These are phyloP conservation scores for Marasmius sp. DNA, from an alignment of 1,284 basidiomycete species.

Conservation along the genomic window DNA sequence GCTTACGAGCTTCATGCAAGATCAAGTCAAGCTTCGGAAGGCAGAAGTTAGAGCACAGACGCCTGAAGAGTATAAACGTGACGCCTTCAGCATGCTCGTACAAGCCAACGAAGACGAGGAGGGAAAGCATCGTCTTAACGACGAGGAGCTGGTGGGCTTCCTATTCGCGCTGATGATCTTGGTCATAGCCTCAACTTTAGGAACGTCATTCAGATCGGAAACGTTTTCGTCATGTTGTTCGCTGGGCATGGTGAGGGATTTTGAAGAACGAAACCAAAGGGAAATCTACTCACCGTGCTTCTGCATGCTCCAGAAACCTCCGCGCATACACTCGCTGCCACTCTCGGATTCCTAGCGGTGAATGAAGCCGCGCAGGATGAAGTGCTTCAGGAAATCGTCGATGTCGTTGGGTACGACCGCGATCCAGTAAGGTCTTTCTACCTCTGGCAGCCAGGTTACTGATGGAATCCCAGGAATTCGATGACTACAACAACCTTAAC, in stretches of 20 bases:
- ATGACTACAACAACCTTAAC: slow-evolving; percentile 14
- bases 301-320: slow-evolving; percentile 16
- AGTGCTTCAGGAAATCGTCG: slow-evolving; percentile 14
- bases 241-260: slow-evolving; percentile 19
- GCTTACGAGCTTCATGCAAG: slow-evolving; percentile 12
- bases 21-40: slow-evolving; percentile 8
- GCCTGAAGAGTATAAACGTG: slow-evolving; percentile 1
- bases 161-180: neutral
- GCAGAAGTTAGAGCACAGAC: slow-evolving; percentile 1
- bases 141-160: slow-evolving; percentile 15
- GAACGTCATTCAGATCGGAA: slow-evolving; percentile 13
- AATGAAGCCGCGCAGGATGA: slow-evolving; percentile 21
- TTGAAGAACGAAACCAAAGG: too few relatives aligned
- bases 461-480: slow-evolving; percentile 11
- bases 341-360: slow-evolving; percentile 19
- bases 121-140: slow-evolving; percentile 12
- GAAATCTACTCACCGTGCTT: neutral
- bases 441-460: neutral
- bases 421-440: slow-evolving; percentile 10
- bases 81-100: slow-evolving; percentile 16
- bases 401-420: slow-evolving; percentile 5
- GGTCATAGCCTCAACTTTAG: neutral
- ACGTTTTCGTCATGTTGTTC: slow-evolving; percentile 19
- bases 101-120: slow-evolving; percentile 17
- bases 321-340: slow-evolving; percentile 15